Evolutionary conservation across 345 rosid genomes (phyloP).

Genomic region (Murraya koenigii): DNA sequence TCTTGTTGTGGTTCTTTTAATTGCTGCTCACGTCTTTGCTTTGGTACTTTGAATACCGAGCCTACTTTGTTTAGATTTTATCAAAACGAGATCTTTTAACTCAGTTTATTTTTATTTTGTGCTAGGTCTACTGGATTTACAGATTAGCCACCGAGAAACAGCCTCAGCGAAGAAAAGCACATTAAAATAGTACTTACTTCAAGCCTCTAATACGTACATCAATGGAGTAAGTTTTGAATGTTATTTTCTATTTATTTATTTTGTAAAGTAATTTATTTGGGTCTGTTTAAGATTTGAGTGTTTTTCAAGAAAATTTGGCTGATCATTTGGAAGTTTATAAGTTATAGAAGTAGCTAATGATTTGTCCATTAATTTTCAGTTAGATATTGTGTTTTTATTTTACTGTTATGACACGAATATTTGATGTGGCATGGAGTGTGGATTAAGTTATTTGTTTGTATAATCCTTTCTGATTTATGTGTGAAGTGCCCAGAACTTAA

Average conservation of each 20-base stretch:
- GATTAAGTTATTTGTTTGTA: neutral
- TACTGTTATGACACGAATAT: neutral
- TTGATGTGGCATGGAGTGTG: neutral
- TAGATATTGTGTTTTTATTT: neutral
- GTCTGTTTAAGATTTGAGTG: neutral
- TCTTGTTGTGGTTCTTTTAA: conserved; percentile 53
- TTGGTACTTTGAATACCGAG: conserved; percentile 36
- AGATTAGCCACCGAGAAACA: conserved; percentile 70
- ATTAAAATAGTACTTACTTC: conserved; percentile 24
- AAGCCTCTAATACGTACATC: neutral
- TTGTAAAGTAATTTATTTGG: neutral
- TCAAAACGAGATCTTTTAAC: neutral
- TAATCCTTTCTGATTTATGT: neutral
- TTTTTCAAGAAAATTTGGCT: neutral
- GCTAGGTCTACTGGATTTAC: conserved; percentile 81
- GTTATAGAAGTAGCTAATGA: neutral
- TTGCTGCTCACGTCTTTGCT: conserved; percentile 81
- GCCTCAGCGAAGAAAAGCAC: conserved; percentile 69
- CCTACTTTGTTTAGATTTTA: neutral
- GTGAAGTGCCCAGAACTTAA: neutral
- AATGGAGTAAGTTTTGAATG: conserved; percentile 9
- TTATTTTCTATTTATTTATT: neutral
- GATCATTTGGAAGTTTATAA: neutral
- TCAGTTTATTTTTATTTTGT: neutral
- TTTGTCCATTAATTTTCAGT: neutral